phyloP scores from a whole-genome alignment of 2,329 filamentous ascomycete species.

The Gaeumannomyces sp. region DNA sequence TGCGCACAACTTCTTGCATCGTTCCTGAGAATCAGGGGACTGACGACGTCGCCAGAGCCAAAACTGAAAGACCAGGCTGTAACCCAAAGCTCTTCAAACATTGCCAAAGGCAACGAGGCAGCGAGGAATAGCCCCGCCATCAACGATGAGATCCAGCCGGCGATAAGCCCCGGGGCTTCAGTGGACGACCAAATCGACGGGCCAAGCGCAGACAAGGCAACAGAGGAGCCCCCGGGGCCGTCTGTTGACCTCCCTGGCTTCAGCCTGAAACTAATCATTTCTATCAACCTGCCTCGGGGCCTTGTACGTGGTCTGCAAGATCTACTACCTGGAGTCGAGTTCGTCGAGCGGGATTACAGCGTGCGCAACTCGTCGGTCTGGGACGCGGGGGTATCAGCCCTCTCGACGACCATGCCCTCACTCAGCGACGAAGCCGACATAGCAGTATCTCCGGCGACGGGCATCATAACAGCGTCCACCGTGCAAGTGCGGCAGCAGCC shows the following conservation, averaged over 20 bases:
- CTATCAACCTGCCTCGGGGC: slow-evolving; percentile 16
- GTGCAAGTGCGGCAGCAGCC: slow-evolving; percentile 67
- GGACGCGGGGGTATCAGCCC: slow-evolving; percentile 15
- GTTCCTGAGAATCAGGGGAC: neutral
- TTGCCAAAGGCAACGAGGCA: neutral
- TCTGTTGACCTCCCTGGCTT: slow-evolving; percentile 11
- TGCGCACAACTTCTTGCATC: neutral
- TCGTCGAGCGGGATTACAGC: slow-evolving; percentile 24
- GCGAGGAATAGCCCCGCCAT: no score
- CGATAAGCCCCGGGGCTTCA: no score
- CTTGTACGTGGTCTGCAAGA: slow-evolving; percentile 16
- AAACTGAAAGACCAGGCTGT: neutral
- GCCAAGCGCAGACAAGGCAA: neutral
- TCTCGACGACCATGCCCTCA: slow-evolving; percentile 11
- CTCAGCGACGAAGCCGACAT: slow-evolving; percentile 54
- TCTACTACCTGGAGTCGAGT: slow-evolving; percentile 19
- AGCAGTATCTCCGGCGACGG: slow-evolving; percentile 60
- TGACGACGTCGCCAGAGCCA: neutral
- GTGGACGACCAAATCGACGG: neutral
- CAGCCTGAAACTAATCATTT: slow-evolving; percentile 21
- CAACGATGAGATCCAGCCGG: neutral
- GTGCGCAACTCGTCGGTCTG: slow-evolving; percentile 18
- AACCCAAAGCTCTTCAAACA: no score
- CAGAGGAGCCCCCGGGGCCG: slow-evolving; percentile 17
- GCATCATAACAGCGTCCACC: slow-evolving; percentile 64